A percentile compares a stretch with the other conserved stretches of the same genome.
Evolutionary conservation across 176 grass and related monocot genomes (phyloP).

Genomic region (Ananas comosus): DNA sequence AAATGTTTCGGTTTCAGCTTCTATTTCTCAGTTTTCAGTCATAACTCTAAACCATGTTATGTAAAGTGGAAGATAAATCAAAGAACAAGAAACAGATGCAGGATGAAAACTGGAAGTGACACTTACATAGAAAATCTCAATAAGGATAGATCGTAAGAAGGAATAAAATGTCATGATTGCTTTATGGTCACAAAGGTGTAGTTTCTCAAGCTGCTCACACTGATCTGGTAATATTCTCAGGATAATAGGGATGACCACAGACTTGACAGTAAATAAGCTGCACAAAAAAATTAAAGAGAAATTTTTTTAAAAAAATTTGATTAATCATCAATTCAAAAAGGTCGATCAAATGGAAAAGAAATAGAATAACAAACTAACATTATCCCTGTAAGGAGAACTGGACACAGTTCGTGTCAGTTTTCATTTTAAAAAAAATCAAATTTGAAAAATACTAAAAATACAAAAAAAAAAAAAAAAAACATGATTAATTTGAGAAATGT

Average conservation of each 20-base stretch:
- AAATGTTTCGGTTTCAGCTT: too few species aligned
- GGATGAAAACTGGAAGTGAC: too few species aligned
- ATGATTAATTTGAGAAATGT: too few species aligned
- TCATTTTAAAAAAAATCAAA: not conserved
- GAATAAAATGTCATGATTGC: conserved; percentile 42
- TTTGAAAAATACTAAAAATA: not conserved
- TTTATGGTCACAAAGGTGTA: conserved; percentile 40
- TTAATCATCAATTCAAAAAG: conserved; percentile 14
- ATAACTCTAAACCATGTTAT: too few species aligned
- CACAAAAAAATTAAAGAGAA: conserved; percentile 15
- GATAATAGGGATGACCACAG: conserved; percentile 66
- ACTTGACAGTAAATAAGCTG: conserved; percentile 87
- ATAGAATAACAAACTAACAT: conserved; percentile 11
- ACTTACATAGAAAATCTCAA: conserved; percentile 95
- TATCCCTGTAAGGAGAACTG: not conserved
- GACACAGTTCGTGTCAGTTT: not conserved
- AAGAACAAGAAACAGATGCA: too few species aligned
- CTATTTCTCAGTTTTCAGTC: too few species aligned
- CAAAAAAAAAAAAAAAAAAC: too few species aligned
- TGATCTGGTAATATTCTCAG: conserved; percentile 77
- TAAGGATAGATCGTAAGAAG: conserved; percentile 48
- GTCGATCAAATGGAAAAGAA: not conserved
- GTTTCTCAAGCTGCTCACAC: conserved; percentile 24
- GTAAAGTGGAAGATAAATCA: too few species aligned
- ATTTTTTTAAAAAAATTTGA: conserved; percentile 13